Evolutionary conservation across 768 basidiomycete genomes (phyloP).

Genomic region (Macrolepiota fuliginosa): DNA sequence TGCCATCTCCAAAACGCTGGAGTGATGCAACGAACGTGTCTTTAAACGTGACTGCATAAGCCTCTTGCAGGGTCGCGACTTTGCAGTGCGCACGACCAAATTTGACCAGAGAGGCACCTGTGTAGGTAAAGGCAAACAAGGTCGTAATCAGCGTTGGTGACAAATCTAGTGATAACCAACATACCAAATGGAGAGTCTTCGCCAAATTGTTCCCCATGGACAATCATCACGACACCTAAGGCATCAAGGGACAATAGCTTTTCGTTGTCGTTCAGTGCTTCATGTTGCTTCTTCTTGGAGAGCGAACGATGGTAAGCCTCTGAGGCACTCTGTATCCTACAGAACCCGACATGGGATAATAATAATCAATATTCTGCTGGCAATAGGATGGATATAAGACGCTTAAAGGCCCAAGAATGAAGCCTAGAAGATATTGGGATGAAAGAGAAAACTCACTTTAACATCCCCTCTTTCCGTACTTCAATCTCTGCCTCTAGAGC

Average conservation of each 20-base stretch:
- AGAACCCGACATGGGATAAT: background rate
- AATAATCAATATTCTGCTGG: background rate
- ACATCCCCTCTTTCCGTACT: conserved; percentile 67
- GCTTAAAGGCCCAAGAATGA: background rate
- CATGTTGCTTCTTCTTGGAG: conserved; percentile 75
- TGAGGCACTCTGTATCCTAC: conserved; percentile 70
- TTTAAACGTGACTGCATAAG: conserved; percentile 67
- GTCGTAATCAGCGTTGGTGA: background rate
- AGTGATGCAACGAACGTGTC: conserved; percentile 74
- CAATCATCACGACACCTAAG: conserved; percentile 84
- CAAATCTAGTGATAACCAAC: conserved; percentile 10
- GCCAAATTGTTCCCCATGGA: conserved; percentile 80
- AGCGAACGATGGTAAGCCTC: conserved; percentile 66
- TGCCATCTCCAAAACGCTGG: conserved; percentile 62
- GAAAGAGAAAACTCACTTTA: conserved; percentile 48
- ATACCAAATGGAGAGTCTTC: conserved; percentile 71
- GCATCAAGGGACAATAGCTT: conserved; percentile 77
- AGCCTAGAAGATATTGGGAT: too few species aligned
- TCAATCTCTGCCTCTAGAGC: conserved; percentile 87
- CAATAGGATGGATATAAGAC: too few species aligned
- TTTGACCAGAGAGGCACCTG: conserved; percentile 71
- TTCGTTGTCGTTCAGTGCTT: conserved; percentile 57
- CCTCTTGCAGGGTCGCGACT: conserved; percentile 81
- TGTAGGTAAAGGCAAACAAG: background rate
- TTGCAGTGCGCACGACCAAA: conserved; percentile 85